Evolutionary conservation across 2,329 filamentous ascomycete genomes (phyloP).

Genomic region (Tolypocladium tropicale): DNA sequence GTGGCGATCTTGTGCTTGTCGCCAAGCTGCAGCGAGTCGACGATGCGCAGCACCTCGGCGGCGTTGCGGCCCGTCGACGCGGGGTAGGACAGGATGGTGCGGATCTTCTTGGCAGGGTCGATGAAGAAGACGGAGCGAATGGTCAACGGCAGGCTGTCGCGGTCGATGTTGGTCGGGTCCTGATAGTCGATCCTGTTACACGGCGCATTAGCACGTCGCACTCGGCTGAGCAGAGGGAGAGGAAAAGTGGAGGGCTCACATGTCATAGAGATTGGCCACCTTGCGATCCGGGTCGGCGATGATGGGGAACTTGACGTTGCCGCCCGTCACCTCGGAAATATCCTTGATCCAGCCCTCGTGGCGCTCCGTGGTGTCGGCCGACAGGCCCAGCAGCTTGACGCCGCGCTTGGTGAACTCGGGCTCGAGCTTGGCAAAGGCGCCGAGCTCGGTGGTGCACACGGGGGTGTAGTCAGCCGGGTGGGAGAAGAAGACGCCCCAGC

Average conservation of each 20-base stretch:
- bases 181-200: conserved; percentile 60
- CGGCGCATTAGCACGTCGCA: background rate
- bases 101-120: conserved; percentile 87
- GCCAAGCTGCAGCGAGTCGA: conserved; percentile 71
- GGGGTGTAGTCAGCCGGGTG: conserved; percentile 89
- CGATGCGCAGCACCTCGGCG: conserved; percentile 65
- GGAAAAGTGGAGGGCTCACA: conserved; percentile 47
- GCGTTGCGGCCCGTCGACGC: conserved; percentile 82
- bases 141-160: conserved; percentile 80
- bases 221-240: background rate
- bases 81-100: conserved; percentile 85
- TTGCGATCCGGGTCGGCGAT: conserved; percentile 72
- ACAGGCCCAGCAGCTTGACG: conserved; percentile 85
- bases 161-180: conserved; percentile 70
- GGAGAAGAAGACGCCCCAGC: conserved; percentile 75
- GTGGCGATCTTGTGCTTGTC: conserved; percentile 85
- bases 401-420: conserved; percentile 78
- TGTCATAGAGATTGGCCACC: conserved; percentile 68
- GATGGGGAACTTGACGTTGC: conserved; percentile 64
- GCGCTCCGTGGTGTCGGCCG: conserved; percentile 73
- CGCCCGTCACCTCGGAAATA: conserved; percentile 67
- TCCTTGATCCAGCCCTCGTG: conserved; percentile 89
- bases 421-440: conserved; percentile 82
- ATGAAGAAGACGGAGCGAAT: conserved; percentile 94
- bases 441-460: conserved; percentile 92